Base-by-base conservation (phyloP, 2,329 filamentous ascomycete genomes). In the Ilyonectria destructans region DNA sequence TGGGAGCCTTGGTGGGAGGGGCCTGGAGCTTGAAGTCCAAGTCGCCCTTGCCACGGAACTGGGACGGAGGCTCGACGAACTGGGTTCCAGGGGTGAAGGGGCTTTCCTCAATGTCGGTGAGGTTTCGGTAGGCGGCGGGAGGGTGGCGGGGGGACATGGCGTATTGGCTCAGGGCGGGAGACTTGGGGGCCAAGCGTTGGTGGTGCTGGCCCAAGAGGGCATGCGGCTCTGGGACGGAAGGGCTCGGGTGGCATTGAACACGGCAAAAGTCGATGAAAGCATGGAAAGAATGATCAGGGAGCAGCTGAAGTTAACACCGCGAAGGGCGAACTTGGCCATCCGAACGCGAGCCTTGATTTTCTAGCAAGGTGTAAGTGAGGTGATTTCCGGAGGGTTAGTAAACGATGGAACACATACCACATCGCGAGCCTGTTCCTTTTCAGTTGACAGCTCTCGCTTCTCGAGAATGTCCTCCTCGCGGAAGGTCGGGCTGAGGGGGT, bases 291-390 rank as follows among this genome's bases (percentile, higher is more conserved):
- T 94, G 79, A 99, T 98, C 68, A 98, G 87, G 81, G 93, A 96
- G 86, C 96, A 99, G 82, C 94, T 95, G 82, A 99, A 98, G 87
- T 96, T 98, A 83, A 98, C 93, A 64, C 94, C 92, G 72, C 96
- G 92, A n/a, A 99, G 91, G 70, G 97, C 90, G 76, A 98, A 92
- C 85, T 99, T 99, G 74, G 96, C 96, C 82, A 98, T 87, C 54
- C 96, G 91, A 37, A 98, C 95, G 74, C 94, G 90, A 40, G 92
- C 92, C 85, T 98, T 98, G 81, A 97, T 90, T 92, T 93, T 97
- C 96, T 97, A 79, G 54, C 66, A 7, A 29, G 4, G 48, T 74
- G 75, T 82, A 75, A 80, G 75, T 77, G 55, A 51, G 26, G 26
- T 55, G 40, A n/a, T 43, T 35, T 4, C 19, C 3, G 49, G 23